Evolutionary conservation across 2,329 filamentous ascomycete species (phyloP).

Genomic region (Aureobasidium sp.): DNA sequence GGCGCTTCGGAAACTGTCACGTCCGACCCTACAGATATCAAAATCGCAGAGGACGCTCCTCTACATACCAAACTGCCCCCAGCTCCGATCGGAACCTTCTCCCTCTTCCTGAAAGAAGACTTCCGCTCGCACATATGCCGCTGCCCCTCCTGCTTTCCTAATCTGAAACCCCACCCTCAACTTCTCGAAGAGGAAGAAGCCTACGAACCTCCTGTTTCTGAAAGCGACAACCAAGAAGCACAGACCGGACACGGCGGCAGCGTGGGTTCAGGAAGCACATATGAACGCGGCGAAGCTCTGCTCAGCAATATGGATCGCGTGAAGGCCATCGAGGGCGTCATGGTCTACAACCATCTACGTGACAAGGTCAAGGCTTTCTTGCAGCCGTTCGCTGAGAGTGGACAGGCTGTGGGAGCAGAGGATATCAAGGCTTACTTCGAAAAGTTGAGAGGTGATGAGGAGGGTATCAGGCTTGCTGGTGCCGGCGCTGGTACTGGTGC

Average conservation of each 20-base stretch:
- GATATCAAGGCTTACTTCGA: constrained; percentile 97
- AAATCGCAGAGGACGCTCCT: constrained; percentile 14
- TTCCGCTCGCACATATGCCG: constrained; percentile 81
- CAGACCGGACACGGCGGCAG: constrained; percentile 46
- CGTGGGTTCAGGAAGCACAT: constrained; percentile 70
- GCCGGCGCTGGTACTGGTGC: constrained; percentile 41
- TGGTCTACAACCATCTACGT: constrained; percentile 95
- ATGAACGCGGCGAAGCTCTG: constrained; percentile 87
- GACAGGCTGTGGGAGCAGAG: constrained; percentile 80
- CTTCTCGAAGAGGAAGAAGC: constrained; percentile 90
- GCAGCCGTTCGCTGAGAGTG: constrained; percentile 87
- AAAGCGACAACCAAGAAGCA: constrained; percentile 41
- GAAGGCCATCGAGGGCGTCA: constrained; percentile 84
- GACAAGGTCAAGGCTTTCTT: constrained; percentile 95
- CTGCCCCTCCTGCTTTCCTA: constrained; percentile 72
- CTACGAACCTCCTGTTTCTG: constrained; percentile 84
- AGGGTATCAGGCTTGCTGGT: constrained; percentile 59
- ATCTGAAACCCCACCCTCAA: constrained; percentile 64
- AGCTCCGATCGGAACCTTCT: constrained; percentile 55
- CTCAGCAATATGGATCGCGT: constrained; percentile 89
- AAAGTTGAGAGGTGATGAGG: constrained; percentile 80
- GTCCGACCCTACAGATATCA: constrained; percentile 12
- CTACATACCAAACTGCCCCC: constrained; percentile 45
- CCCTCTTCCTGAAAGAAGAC: constrained; percentile 70
- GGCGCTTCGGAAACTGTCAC: not conserved